Conservation (phyloP, 768 basidiomycete species). For the Trametes cubensis region DNA sequence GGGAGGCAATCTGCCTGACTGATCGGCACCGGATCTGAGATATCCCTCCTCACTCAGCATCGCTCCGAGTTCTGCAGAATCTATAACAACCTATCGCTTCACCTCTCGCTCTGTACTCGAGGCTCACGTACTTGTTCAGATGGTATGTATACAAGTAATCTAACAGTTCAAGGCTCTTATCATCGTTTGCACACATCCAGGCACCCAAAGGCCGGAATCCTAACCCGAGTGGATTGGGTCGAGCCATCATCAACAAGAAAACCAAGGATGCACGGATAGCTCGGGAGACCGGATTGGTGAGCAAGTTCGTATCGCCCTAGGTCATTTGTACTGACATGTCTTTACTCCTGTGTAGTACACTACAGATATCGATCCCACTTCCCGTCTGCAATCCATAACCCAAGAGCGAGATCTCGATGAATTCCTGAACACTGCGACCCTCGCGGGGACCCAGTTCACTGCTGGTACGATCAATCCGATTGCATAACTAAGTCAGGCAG, state of each 20-base stretch:
- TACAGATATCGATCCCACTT: constrained; percentile 69
- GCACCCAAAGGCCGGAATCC: constrained; percentile 55
- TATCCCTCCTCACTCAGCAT: constrained; percentile 9
- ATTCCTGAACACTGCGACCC: constrained; percentile 91
- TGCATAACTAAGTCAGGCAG: neutral
- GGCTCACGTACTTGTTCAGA: neutral
- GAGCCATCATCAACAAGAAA: constrained; percentile 93
- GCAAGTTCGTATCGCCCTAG: constrained; percentile 29
- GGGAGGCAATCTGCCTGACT: constrained; percentile 16
- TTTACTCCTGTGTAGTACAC: constrained; percentile 56
- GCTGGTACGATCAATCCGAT: constrained; percentile 62
- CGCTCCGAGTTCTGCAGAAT: neutral
- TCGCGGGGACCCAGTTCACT: constrained; percentile 95
- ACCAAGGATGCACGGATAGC: constrained; percentile 70
- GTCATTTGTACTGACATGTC: neutral
- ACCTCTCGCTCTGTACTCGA: neutral
- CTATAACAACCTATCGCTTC: neutral
- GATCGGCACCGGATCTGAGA: constrained; percentile 16
- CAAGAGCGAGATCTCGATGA: constrained; percentile 96
- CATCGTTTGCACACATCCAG: neutral
- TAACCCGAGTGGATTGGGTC: constrained; percentile 84
- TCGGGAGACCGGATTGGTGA: constrained; percentile 68
- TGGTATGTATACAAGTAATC: neutral
- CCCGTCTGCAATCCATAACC: constrained; percentile 85
- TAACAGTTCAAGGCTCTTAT: neutral